Base-by-base conservation (phyloP, 345 rosid genomes). In the Kandelia obovata region DNA sequence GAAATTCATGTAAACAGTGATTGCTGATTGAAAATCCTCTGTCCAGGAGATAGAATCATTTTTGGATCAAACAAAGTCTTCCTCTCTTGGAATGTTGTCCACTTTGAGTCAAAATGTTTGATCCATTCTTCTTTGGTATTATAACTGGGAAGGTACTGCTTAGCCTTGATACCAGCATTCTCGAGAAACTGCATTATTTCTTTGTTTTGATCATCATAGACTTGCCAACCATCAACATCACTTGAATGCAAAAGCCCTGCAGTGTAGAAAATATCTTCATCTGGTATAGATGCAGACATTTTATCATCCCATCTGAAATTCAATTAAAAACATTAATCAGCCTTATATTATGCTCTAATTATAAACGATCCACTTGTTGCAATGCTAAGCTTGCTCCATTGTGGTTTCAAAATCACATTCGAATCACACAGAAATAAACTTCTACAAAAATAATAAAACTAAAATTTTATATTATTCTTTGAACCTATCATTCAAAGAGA, bases 241-340 rank as follows among this genome's bases (percentile, higher is more conserved):
- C 75, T 25, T 61, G 74, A 2, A 53, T 61, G 26, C 55, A 70
- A 21, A 43, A 75, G 17, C 26, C 21, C 64, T 16, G 21, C 17
- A 20, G 71, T 31, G 25, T 70, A 75, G 63, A 75, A 75, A 15
- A 75, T 65, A 6, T 59, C 71, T 65, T 75, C 78, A 64, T 75
- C 66, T 9, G 78, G 79, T 66, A 66, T 61, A 26, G 10, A 64
- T 19, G 67, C 75, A 2, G 79, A 75, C 71, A 53, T 66, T 17
- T 30, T 61, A 9, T 30, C 46, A 66, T 75, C 75, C 71, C 74
- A 70, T 21, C 79, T 75, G 75, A 67, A 63, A 53, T 39, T 60
- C 17, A 58, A 53, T 39, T 53, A 3, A 37, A 43, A 62, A 52
- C 32, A 35, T 5, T 8, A 9, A 27, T 47, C 26, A n/a, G 21